A percentile compares a stretch with the other conserved stretches of the same genome.
phyloP scores from a whole-genome alignment of 805 yeast genomes.

The Teunomyces funiuensis region DNA sequence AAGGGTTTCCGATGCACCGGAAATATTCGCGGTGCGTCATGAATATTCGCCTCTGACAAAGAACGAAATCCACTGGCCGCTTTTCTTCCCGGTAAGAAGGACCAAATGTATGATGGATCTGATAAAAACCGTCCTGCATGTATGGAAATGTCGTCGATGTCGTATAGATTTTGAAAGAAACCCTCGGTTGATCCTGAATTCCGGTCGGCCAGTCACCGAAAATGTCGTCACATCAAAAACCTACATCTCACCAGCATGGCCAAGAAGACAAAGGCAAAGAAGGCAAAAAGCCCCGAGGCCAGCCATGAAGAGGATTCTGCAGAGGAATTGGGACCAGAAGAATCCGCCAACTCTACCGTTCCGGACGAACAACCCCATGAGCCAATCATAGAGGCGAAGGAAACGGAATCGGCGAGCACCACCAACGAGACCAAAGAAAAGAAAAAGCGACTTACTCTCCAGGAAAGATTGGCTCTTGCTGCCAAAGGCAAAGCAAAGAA shows the following conservation, averaged over 20 bases:
- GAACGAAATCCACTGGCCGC: no score
- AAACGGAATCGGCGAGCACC: neutral
- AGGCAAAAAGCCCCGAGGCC: neutral
- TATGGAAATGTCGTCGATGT: no score
- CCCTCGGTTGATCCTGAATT: constrained; percentile 4
- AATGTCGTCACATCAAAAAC: neutral
- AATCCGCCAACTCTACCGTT: neutral
- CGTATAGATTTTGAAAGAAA: no score
- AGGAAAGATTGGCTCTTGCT: constrained; percentile 83
- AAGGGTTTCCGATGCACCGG: no score
- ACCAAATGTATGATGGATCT: no score
- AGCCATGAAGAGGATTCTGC: no score
- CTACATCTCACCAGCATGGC: constrained; percentile 3
- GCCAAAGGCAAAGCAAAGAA: constrained; percentile 50
- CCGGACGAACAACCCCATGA: neutral
- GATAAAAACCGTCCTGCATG: no score
- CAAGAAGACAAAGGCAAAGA: constrained; percentile 6
- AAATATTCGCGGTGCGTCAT: no score
- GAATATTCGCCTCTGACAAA: no score
- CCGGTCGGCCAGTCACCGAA: no score
- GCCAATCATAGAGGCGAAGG: neutral
- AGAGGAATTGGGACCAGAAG: neutral
- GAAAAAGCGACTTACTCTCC: constrained; percentile 69
- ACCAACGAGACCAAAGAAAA: constrained; percentile 9
- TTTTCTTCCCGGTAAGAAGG: no score